Evolutionary conservation across 768 basidiomycete genomes (phyloP).

Genomic region (Russula emetica): DNA sequence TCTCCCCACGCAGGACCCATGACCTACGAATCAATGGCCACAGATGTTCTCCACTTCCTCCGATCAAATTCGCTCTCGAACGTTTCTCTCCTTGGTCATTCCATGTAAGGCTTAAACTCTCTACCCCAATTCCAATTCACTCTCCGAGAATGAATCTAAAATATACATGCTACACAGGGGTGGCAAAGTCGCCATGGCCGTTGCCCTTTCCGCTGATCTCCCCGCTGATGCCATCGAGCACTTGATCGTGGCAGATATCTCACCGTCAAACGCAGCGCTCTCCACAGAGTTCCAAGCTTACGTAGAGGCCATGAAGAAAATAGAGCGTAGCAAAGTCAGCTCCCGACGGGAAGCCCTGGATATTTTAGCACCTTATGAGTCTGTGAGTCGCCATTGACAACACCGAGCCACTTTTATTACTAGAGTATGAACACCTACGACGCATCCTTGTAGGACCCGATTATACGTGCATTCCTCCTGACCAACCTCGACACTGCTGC

Average conservation of each 20-base stretch:
- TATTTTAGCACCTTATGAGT: conserved; percentile 57
- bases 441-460: conserved; percentile 51
- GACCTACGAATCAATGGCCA: conserved; percentile 75
- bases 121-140: too few species aligned
- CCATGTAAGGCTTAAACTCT: conserved; percentile 57
- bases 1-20: conserved; percentile 73
- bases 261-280: conserved; percentile 56
- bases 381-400: conserved; percentile 39
- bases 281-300: conserved; percentile 66
- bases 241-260: conserved; percentile 78
- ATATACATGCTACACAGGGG: conserved; percentile 51
- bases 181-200: conserved; percentile 75
- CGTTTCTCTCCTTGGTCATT: conserved; percentile 81
- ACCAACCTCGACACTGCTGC: conserved; percentile 63
- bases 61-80: conserved; percentile 48
- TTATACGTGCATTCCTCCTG: conserved; percentile 75
- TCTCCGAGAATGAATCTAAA: neutral
- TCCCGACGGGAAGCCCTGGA: conserved; percentile 67
- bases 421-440: neutral
- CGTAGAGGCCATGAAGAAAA: conserved; percentile 65
- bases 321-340: conserved; percentile 55
- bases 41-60: conserved; percentile 70
- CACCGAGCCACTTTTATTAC: neutral
- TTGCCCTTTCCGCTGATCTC: conserved; percentile 50
- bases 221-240: conserved; percentile 44